Base-by-base conservation (phyloP, 2,329 filamentous ascomycete species). In the Paraphoma chrysanthemicola region DNA sequence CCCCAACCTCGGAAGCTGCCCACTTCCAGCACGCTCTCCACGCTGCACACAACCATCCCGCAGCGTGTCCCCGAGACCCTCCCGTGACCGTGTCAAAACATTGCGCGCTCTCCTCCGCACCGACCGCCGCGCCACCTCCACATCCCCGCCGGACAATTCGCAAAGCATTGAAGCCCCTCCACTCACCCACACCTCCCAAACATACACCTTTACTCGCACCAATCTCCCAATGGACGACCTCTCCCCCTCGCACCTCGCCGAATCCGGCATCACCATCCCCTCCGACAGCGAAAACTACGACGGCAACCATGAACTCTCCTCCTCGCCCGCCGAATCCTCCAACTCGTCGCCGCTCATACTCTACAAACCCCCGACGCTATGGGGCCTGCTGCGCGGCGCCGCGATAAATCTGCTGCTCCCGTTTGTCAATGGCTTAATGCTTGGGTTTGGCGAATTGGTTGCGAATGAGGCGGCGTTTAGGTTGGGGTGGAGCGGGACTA, bases 381-480 rank as follows among this genome's bases (percentile, higher is more conserved):
- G 92, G 91, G 88, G 91, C 9, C 77, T 99, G 60, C 65, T 97
- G 52, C 88, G 94, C 53, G 92, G 95, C 38, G 92, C 93, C 14
- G 93, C 93, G 6, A 99, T 99, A 79, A 99, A 99, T 76, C 82
- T 99, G n/a, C 71, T 99, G 1, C 80, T 99, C 17, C 95, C 95
- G 0, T 99, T 99, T 71, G 87, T 99, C 72, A 99, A 99, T 79
- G 95, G 95, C 45, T 86, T 99, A 83, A 99, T 99, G 95, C 80
- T 99, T 71, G 95, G 95, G 2, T 97, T 99, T 72, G 95, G 95
- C 66, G 95, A 99, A 80, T 80, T 99, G 49, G 94, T 99, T 77
- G 95, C 95, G 52, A 95, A 99, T 74, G 95, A 99, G 81, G 90
- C 92, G 48, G 95, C 95, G 1, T 99, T 94, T 74, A 84, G 94